These are phyloP conservation scores for Piloderma croceum DNA, from an alignment of 768 basidiomycete species.

Conservation along the genomic window DNA sequence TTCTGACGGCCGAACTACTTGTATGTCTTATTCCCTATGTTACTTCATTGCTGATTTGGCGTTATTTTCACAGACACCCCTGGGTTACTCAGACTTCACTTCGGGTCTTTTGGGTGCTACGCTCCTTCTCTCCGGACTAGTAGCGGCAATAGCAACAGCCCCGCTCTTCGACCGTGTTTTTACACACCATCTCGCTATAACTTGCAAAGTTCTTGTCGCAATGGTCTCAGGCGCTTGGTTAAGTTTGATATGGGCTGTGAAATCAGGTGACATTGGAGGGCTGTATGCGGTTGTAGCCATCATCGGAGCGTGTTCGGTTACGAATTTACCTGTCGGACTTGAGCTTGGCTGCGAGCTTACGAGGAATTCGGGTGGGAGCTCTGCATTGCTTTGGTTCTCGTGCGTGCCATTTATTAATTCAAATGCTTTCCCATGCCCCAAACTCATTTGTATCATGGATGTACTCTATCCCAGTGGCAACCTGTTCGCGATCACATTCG, in stretches of 20 bases:
- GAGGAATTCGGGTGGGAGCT: constrained; percentile 71
- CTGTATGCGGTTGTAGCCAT: constrained; percentile 62
- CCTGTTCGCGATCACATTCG: constrained; percentile 51
- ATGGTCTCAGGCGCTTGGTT: constrained; percentile 61
- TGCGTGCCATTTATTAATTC: constrained; percentile 41
- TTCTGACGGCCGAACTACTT: constrained; percentile 64
- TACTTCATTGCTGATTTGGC: background rate
- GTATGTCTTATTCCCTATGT: constrained; percentile 34
- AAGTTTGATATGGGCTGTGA: constrained; percentile 77
- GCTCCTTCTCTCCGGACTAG: constrained; percentile 64
- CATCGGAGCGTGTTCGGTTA: constrained; percentile 59
- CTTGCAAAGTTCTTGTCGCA: constrained; percentile 56
- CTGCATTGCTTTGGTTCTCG: constrained; percentile 73
- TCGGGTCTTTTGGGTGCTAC: constrained; percentile 66
- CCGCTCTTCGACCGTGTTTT: constrained; percentile 80
- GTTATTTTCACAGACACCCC: constrained; percentile 5
- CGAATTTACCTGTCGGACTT: constrained; percentile 68
- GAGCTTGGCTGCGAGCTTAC: constrained; percentile 80
- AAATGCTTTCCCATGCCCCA: background rate
- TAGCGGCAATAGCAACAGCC: constrained; percentile 60
- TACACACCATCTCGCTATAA: constrained; percentile 61
- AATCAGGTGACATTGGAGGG: constrained; percentile 56
- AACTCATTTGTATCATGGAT: constrained; percentile 1
- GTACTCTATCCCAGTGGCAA: constrained; percentile 50
- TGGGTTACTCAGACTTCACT: constrained; percentile 59